Base-by-base conservation (phyloP, 2,329 filamentous ascomycete species). In the Penicillium sp. region DNA sequence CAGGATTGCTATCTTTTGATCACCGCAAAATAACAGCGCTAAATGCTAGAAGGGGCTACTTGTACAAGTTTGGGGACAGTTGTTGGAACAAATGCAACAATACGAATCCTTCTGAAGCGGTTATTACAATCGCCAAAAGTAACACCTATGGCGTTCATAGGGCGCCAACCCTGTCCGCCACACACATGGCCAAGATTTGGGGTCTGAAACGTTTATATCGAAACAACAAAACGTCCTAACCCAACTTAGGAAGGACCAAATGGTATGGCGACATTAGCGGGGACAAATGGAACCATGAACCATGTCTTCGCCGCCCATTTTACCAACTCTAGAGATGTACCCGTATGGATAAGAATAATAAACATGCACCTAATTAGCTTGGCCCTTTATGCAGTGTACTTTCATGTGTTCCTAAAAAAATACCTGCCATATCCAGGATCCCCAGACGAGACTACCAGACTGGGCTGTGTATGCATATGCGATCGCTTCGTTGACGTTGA, bases 281-380 rank as follows among this genome's bases (percentile, higher is more conserved):
- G 47, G 53, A 55, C 53, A 9, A 51, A 35, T 8, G 52, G 18
- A 57, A 39, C 60, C 63, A 60, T 48, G 35, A 37, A 39, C 40
- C 22, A 39, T 51, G 45, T 2, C 39, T 16, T 59, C 46, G 39
- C 45, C 45, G 42, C 52, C 29, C 53, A 52, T 9, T 22, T 26
- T 40, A 18, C 34, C 38, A 50, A 50, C 26, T 24, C 16, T 2
- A 42, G 24, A 13, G n/a, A 49, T 29, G 51, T 50, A 54, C 35
- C 39, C 37, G 22, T 31, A 14, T n/a, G 9, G 37, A 29, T 8
- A 13, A 42, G 11, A 42, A 29, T 11, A 29, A 42, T 13, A 31
- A 13, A 40, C n/a, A 18, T 8, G 13, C n/a, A 10, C 20, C n/a
- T 18, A 16, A 34, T n/a, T 24, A 46, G 9, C 34, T 40, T 24